Base-by-base conservation (phyloP, 2,329 filamentous ascomycete species). In the Aspergillus fijiensis region DNA sequence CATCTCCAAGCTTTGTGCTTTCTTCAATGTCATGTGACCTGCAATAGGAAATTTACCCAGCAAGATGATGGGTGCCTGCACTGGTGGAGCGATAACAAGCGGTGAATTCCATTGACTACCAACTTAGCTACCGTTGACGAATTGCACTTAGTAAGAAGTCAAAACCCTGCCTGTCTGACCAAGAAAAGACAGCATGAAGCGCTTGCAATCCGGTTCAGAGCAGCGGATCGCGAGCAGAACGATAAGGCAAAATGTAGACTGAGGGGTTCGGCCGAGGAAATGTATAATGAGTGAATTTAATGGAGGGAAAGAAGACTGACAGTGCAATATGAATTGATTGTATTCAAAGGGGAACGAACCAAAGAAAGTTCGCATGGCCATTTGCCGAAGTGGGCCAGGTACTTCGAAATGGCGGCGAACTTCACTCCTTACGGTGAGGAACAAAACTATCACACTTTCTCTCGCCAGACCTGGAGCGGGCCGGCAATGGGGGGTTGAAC, bases 401-500 rank as follows among this genome's bases (percentile, higher is more conserved):
- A 60, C 57, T 57, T 45, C 42, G 49, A 49, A 53, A 45, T 53
- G 54, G 54, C 42, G 54, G 49, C 54, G 31, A 57, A 48, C n/a
- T 50, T 49, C 54, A 59, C 53, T 55, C 49, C 51, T 55, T 63
- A 60, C 60, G 63, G 60, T 63, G 61, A 61, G 52, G 21, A 59
- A 54, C 45, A 49, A 42, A 59, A 49, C 61, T 61, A 62, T 58
- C 57, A 55, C 39, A 45, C 19, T 19, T 60, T 63, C 57, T 50
- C 59, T 60, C 57, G 61, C 61, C 59, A 51, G 60, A 58, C 59
- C 55, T 61, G 48, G 58, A 58, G 55, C 64, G 62, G 62, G 58
- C 60, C 64, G 50, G 50, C 61, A 63, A 63, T 59, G 57, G 62
- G 60, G 56, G 39, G 12, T 45, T 60, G 60, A 64, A 63, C 64